These are phyloP conservation scores for Dactylonectria macrodidyma DNA, from an alignment of 2,329 filamentous ascomycete species.

Conservation along the genomic window DNA sequence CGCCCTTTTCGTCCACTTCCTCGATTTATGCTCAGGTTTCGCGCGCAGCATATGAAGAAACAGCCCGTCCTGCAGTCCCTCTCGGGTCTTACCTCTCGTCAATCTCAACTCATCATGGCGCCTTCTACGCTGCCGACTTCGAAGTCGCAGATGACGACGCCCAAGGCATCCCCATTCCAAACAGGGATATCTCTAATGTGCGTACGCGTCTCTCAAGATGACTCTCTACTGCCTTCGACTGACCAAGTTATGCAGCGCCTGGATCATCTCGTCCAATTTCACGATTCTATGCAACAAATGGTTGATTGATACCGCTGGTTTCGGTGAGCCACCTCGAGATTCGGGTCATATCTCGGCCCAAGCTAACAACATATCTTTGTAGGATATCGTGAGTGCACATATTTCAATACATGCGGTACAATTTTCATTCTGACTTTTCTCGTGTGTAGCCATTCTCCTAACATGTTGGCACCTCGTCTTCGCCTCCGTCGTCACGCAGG, in stretches of 20 bases:
- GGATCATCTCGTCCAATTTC: constrained; percentile 86
- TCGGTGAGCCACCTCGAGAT: constrained; percentile 68
- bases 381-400: constrained; percentile 48
- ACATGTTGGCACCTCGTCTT: constrained; percentile 78
- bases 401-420: background rate
- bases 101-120: background rate
- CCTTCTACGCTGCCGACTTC: background rate
- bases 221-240: background rate
- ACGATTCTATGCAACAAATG: constrained; percentile 95
- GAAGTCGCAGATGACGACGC: background rate
- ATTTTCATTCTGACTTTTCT: background rate
- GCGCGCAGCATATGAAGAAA: too few relatives aligned
- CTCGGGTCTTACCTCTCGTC: background rate
- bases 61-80: background rate
- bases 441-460: constrained; percentile 64
- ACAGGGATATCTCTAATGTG: background rate
- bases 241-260: constrained; percentile 62
- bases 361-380: background rate
- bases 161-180: background rate
- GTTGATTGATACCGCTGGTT: constrained; percentile 80
- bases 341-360: background rate
- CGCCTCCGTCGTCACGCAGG: constrained; percentile 74
- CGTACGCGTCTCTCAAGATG: background rate
- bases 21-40: background rate
- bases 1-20: too few relatives aligned